Conservation (phyloP, 805 yeast genomes). For the Wickerhamiella sergipiensis region DNA sequence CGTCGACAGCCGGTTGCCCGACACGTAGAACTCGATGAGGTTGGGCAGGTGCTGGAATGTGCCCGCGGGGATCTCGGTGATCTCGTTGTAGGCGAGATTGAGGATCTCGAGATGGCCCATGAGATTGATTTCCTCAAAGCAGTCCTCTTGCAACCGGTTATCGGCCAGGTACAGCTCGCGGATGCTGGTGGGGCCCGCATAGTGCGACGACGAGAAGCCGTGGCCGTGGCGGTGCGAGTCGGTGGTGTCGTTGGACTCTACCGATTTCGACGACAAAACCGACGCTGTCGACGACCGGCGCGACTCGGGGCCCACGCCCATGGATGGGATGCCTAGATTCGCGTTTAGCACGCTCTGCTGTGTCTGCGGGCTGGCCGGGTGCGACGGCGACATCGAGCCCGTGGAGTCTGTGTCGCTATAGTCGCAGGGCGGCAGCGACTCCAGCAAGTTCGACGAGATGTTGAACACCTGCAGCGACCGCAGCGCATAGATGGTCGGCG, state of each 20-base stretch:
- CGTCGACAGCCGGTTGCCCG: slow-evolving; percentile 70
- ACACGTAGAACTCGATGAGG: slow-evolving; percentile 53
- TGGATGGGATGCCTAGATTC: background rate
- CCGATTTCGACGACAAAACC: background rate
- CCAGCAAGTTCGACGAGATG: slow-evolving; percentile 18
- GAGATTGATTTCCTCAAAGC: slow-evolving; percentile 51
- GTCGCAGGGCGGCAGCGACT: slow-evolving; percentile 7
- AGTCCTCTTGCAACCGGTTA: slow-evolving; percentile 67
- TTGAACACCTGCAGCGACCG: slow-evolving; percentile 18
- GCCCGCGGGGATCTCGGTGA: slow-evolving; percentile 73
- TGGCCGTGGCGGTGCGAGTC: background rate
- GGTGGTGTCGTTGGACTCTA: background rate
- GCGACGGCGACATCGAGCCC: background rate
- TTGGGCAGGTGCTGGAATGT: slow-evolving; percentile 41
- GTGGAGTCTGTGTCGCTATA: background rate
- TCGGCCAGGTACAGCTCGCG: slow-evolving; percentile 52
- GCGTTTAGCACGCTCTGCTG: background rate
- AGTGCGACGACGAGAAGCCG: background rate
- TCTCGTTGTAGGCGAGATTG: slow-evolving; percentile 72
- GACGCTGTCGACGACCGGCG: background rate
- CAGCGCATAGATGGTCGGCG: slow-evolving; percentile 54
- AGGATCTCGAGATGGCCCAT: slow-evolving; percentile 45
- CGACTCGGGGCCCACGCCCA: background rate
- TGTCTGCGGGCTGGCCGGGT: background rate
- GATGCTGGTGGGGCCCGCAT: background rate